Percentiles rank a stretch among this genome's conserved stretches.
Evolutionary conservation across 805 yeast genomes (phyloP).

Genomic region (Ogataea allantospora): DNA sequence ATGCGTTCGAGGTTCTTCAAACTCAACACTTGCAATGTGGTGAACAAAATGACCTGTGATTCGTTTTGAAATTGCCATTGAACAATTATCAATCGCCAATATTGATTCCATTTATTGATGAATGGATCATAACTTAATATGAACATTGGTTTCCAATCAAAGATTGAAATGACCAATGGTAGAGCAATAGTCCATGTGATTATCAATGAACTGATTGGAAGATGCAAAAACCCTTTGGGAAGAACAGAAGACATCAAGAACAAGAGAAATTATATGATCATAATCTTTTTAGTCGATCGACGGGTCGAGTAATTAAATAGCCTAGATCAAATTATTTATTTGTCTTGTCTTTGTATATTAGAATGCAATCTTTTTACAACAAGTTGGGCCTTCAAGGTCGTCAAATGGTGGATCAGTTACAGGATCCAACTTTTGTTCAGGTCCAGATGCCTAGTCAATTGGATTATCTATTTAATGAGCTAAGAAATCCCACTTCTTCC

Average conservation of each 20-base stretch:
- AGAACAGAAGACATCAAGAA: constrained; percentile 27
- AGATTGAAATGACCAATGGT: constrained; percentile 43
- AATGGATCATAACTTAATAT: constrained; percentile 50
- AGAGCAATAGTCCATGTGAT: constrained; percentile 36
- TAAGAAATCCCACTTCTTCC: constrained; percentile 39
- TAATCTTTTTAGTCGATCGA: constrained; percentile 2
- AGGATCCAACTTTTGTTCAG: constrained; percentile 1
- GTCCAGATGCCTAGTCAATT: constrained; percentile 37
- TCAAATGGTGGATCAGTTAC: constrained; percentile 17
- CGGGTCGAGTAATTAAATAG: constrained; percentile 12
- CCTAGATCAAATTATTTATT: constrained; percentile 3
- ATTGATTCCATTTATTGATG: constrained; percentile 52
- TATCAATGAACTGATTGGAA: constrained; percentile 41
- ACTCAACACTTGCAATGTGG: constrained; percentile 47
- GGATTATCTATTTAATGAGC: constrained; percentile 45
- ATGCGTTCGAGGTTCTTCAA: constrained; percentile 57
- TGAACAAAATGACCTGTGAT: constrained; percentile 49
- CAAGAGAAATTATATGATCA: neutral
- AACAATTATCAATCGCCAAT: constrained; percentile 50
- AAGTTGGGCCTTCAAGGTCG: constrained; percentile 29
- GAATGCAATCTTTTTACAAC: constrained; percentile 11
- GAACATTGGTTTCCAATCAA: constrained; percentile 44
- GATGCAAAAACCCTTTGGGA: constrained; percentile 32
- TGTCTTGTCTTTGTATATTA: no score
- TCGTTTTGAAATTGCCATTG: constrained; percentile 59